phyloP scores from a whole-genome alignment of 306 rosid species.

The barrel medic (Medicago truncatula) region MtrunA17r5.0-ANR NC_053049.1:43311501-43312000 shows the following conservation, averaged over 20 bases:
- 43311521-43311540: too few relatives aligned
- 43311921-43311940: conserved; percentile 5
- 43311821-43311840: conserved; percentile 11
- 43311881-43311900: conserved; percentile 28
- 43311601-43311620: too few relatives aligned
- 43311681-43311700: conserved; percentile 11
- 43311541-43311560: too few relatives aligned
- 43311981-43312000: conserved; percentile 32
- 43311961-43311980: conserved; percentile 30
- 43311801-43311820: background rate
- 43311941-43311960: conserved; percentile 26
- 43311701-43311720: background rate
- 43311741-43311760: conserved; percentile 6
- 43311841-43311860: conserved; percentile 17
- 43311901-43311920: conserved; percentile 3
- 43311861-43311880: conserved; percentile 7
- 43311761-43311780: background rate
- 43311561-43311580: too few relatives aligned
- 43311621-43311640: background rate
- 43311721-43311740: conserved; percentile 22
- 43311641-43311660: background rate
- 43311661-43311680: conserved; percentile 2
- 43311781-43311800: background rate
- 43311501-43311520: too few relatives aligned
- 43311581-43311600: too few relatives aligned